Evolutionary conservation across 495 filamentous ascomycete genomes (phyloP).

Genomic region (Penicillium cinerascens): DNA sequence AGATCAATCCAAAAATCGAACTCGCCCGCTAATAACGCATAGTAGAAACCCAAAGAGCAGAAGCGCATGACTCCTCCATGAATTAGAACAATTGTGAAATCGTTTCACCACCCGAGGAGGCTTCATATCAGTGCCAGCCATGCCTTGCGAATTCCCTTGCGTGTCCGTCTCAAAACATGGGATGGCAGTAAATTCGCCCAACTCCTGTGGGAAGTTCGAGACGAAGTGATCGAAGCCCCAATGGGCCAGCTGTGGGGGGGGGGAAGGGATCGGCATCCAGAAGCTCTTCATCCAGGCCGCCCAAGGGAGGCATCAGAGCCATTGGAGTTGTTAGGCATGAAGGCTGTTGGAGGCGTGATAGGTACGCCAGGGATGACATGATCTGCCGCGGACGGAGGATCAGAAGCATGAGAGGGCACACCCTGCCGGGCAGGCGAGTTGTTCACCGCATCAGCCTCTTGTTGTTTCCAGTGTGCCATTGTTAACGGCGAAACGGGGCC

Average conservation of each 20-base stretch:
- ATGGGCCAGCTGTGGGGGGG: constrained; percentile 35
- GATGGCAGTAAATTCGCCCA: constrained; percentile 47
- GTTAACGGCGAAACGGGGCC: constrained; percentile 41
- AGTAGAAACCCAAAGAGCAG: no score
- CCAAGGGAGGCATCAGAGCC: constrained; percentile 10
- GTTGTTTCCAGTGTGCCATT: constrained; percentile 17
- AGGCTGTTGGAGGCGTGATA: constrained; percentile 16
- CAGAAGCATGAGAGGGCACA: constrained; percentile 6
- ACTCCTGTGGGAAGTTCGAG: constrained; percentile 45
- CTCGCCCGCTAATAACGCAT: no score
- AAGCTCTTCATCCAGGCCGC: constrained; percentile 13
- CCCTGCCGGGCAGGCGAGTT: constrained; percentile 17
- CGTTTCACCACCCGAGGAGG: constrained; percentile 13
- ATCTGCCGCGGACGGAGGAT: constrained; percentile 6
- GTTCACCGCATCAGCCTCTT: constrained; percentile 16
- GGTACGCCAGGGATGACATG: constrained; percentile 9
- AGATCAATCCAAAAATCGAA: not conserved
- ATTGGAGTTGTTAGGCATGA: constrained; percentile 12
- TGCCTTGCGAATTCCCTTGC: constrained; percentile 22
- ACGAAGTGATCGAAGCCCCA: constrained; percentile 47
- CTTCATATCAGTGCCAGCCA: constrained; percentile 26
- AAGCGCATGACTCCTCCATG: constrained; percentile 38
- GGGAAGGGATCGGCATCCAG: constrained; percentile 27
- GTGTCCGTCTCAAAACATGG: constrained; percentile 44
- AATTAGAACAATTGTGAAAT: constrained; percentile 41